Percentiles rank a stretch among this genome's conserved stretches.
Conservation (phyloP, 2,329 filamentous ascomycete species). For the Periconia digitata region DNA sequence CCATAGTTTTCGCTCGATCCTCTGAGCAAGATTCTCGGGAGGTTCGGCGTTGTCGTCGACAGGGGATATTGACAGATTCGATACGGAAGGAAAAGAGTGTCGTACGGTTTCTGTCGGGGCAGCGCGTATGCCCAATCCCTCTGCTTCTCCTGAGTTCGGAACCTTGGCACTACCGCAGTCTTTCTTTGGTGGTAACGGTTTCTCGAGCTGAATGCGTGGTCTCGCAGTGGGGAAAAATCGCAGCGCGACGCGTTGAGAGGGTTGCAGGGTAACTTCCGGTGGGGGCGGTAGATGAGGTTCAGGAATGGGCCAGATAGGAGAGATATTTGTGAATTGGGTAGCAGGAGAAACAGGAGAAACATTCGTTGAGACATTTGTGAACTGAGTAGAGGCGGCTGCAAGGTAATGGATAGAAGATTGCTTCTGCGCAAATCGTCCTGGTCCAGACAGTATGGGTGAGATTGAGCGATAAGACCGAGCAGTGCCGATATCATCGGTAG, state of each 20-base stretch:
- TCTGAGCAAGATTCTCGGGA: slow-evolving; percentile 26
- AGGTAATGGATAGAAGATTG: slow-evolving; percentile 2
- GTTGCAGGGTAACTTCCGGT: slow-evolving; percentile 15
- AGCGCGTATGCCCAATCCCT: slow-evolving; percentile 3
- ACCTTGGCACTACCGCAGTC: not conserved
- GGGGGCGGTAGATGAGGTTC: slow-evolving; percentile 9
- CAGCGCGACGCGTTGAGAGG: slow-evolving; percentile 11
- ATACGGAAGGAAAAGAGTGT: too few relatives aligned
- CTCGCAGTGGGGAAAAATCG: slow-evolving; percentile 18
- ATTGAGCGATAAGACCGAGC: slow-evolving; percentile 23
- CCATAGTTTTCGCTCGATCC: slow-evolving; percentile 22
- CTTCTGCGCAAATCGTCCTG: slow-evolving; percentile 9
- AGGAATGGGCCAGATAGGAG: slow-evolving; percentile 20
- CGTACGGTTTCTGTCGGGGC: not conserved
- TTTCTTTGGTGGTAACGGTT: not conserved
- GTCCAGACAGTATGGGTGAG: slow-evolving; percentile 23
- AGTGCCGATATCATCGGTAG: slow-evolving; percentile 12
- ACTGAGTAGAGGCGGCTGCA: slow-evolving; percentile 5
- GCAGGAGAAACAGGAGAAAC: slow-evolving; percentile 1
- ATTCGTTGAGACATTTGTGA: slow-evolving; percentile 1
- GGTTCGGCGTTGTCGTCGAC: not conserved
- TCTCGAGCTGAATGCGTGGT: slow-evolving; percentile 14
- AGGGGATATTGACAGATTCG: not conserved
- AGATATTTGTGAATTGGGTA: slow-evolving; percentile 11
- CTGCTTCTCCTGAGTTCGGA: not conserved